phyloP scores from a whole-genome alignment of 1,284 basidiomycete genomes.

The Ceratobasidium sp. region DNA sequence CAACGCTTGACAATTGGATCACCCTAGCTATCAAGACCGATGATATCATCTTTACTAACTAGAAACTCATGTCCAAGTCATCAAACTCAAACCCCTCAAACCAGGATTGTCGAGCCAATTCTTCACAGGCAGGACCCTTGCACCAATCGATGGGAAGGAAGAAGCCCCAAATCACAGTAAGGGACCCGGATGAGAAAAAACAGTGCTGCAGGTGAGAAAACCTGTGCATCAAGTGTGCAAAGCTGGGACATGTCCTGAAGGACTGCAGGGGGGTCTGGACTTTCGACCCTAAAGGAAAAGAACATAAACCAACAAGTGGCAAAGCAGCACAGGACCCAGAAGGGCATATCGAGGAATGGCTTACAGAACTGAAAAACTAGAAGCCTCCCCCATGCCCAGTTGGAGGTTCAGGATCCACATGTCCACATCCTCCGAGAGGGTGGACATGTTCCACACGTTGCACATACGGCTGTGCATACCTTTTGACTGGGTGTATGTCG shows the following conservation, averaged over 20 bases:
- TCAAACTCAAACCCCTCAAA: background rate
- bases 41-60: background rate
- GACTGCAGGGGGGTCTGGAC: background rate
- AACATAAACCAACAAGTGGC: too few relatives aligned
- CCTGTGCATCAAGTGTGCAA: conserved; percentile 13
- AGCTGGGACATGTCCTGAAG: background rate
- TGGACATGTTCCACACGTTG: too few relatives aligned
- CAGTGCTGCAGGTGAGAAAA: background rate
- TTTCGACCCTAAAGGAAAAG: too few relatives aligned
- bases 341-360: too few relatives aligned
- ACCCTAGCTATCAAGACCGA: background rate
- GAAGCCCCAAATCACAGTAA: background rate
- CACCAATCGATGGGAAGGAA: background rate
- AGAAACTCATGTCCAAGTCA: background rate
- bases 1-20: background rate
- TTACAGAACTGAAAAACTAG: conserved; percentile 9
- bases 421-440: too few relatives aligned
- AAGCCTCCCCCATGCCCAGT: conserved; percentile 4
- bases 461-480: too few relatives aligned
- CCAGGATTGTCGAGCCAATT: too few relatives aligned
- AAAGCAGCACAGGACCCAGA: background rate
- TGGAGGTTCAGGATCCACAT: too few relatives aligned
- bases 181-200: background rate
- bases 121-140: too few relatives aligned
- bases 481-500: too few relatives aligned